Evolutionary conservation across 768 basidiomycete species (phyloP), one percentile per base, ranked within the genome.

Genomic region (Glaciozyma martinii): DNA sequence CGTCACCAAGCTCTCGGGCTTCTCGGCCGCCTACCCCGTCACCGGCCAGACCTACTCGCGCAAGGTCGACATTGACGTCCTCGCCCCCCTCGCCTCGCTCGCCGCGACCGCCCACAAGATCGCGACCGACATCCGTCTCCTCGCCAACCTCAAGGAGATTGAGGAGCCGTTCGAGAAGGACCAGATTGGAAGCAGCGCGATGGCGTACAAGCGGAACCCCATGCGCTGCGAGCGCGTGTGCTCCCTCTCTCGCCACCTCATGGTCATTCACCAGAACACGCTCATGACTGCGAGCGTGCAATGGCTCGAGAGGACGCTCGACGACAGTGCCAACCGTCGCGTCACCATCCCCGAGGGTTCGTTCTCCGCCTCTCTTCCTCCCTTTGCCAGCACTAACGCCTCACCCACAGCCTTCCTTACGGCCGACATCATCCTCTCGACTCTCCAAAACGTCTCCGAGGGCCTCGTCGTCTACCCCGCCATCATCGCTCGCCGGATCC

Each of bases 181-280:
- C 25, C 95, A 99, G 79, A 99, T 98, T 71, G 95, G 95, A 10
- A 89, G 88, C 15, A 90, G 88, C 1, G 73, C 73, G 1, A 98
- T 98, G 94, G 94, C 94, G 13, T 98, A 98, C 84, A 97, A 98
- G 79, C 84, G 94, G 61, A 98, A 99, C 78, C 95, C 95, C 10
- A 99, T 99, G 95, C 89, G 95, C 63, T 93, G 85, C 62, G 95
- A 99, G 78, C 87, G 95, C 47, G 88, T 95, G 53, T 99, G 95
- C 82, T 91, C 89, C 73, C 84, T 99, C 60, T 82, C 93, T n/a
- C 81, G 95, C 61, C 95, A 98, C 78, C 79, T 99, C 57, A 95
- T 95, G 91, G 85, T 86, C 23, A 81, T 98, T 65, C 93, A 93
- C 73, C 91, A 97, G 77, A 97, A 98, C 77, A 87, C 92, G 42